Conservation (phyloP, 73 alveolate species). For the Tetrahymena thermophila region DNA sequence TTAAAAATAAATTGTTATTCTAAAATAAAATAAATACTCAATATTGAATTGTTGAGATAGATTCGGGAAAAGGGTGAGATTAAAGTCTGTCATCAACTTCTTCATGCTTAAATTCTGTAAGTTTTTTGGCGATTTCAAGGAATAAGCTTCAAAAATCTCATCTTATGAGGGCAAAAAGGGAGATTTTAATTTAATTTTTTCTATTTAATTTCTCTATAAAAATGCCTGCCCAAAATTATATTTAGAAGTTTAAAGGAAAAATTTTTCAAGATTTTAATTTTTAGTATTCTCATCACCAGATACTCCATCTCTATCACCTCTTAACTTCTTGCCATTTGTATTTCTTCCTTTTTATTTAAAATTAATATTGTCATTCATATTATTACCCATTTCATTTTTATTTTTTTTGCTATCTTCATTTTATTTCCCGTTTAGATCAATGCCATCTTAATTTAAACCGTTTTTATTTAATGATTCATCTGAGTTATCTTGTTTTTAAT, state of each 20-base stretch:
- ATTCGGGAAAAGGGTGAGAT: not conserved
- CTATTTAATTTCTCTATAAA: not conserved
- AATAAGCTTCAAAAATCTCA: not conserved
- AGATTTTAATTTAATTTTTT: not conserved
- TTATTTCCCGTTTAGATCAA: not conserved
- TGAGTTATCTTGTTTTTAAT: not conserved
- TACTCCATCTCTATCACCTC: not conserved
- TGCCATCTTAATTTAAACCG: not conserved
- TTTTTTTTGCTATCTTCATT: not conserved
- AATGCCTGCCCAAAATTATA: not conserved
- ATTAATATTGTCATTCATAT: not conserved
- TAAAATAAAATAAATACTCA: not conserved
- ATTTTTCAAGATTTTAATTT: not conserved
- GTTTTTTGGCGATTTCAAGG: not conserved
- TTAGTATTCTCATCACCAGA: not conserved
- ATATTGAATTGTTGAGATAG: not conserved
- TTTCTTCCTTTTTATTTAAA: not conserved
- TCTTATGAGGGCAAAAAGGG: not conserved
- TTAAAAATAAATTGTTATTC: too few species aligned
- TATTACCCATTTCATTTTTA: not conserved
- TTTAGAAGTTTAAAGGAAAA: not conserved
- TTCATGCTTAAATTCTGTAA: not conserved
- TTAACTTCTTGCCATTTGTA: too few species aligned
- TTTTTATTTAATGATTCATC: not conserved
- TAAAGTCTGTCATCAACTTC: not conserved